These are phyloP conservation scores for Laguncularia racemosa DNA, from an alignment of 345 rosid species.

Conservation along the genomic window DNA sequence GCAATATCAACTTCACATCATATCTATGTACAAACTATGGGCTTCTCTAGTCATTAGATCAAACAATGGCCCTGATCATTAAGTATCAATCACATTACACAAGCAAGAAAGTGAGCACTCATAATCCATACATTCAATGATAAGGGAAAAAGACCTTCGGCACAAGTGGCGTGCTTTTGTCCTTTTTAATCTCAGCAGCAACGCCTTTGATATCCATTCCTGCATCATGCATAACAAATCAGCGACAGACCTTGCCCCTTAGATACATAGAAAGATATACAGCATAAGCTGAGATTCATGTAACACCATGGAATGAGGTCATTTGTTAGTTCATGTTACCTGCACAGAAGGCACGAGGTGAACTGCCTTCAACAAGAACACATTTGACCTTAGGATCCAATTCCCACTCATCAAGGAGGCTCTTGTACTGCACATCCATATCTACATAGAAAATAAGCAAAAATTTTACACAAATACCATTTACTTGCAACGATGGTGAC, in stretches of 20 bases:
- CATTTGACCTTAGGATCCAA: conserved; percentile 66
- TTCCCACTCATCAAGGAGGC: conserved; percentile 85
- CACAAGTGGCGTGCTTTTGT: conserved; percentile 69
- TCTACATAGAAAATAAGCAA: conserved; percentile 25
- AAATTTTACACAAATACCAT: not conserved
- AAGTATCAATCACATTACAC: too few species aligned
- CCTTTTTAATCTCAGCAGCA: conserved; percentile 66
- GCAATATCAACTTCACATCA: too few species aligned
- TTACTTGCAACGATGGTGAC: too few species aligned
- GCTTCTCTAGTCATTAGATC: too few species aligned
- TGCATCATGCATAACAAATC: conserved; percentile 37
- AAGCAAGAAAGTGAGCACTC: too few species aligned
- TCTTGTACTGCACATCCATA: conserved; percentile 71
- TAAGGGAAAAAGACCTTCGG: conserved; percentile 41
- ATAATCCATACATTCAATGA: too few species aligned
- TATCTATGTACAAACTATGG: too few species aligned
- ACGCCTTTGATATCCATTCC: conserved; percentile 94
- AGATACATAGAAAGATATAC: too few species aligned
- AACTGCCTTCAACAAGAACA: conserved; percentile 66
- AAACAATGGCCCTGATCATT: too few species aligned
- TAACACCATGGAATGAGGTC: too few species aligned
- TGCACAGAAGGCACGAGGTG: conserved; percentile 82
- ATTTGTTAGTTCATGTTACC: conserved; percentile 26
- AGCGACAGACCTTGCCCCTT: conserved; percentile 20
- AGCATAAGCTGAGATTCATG: too few species aligned